A percentile compares a stretch with the other conserved stretches of the same genome.
These are phyloP conservation scores for Zoysia japonica DNA, from an alignment of 176 grass and related monocot species.

Conservation along the genomic window DNA sequence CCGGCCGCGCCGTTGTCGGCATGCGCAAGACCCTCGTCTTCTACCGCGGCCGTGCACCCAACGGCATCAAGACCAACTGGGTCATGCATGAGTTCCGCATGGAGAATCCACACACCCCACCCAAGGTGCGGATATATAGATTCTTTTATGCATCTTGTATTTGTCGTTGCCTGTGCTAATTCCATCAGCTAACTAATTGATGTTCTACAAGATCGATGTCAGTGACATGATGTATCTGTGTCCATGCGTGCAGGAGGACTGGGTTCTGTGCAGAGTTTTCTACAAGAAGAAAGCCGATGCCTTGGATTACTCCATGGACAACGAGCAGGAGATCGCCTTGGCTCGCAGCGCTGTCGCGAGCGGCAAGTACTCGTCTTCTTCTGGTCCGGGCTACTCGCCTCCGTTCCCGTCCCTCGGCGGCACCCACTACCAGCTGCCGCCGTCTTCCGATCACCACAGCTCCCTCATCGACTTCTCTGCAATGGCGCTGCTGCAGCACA, in stretches of 20 bases:
- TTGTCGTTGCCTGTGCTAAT: background rate
- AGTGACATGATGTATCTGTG: background rate
- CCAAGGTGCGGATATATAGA: conserved; percentile 43
- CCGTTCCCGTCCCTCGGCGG: conserved; percentile 33
- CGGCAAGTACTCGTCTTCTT: conserved; percentile 11
- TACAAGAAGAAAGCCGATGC: conserved; percentile 63
- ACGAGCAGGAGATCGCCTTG: conserved; percentile 28
- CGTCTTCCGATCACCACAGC: conserved; percentile 24
- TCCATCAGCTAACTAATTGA: background rate
- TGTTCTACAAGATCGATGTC: background rate
- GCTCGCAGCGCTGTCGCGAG: background rate
- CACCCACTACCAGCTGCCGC: background rate
- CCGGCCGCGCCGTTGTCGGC: conserved; percentile 45
- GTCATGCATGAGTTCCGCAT: conserved; percentile 90
- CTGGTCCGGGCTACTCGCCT: conserved; percentile 40
- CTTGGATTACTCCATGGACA: conserved; percentile 42
- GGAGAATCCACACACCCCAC: conserved; percentile 53
- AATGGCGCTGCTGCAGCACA: conserved; percentile 37
- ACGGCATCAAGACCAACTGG: conserved; percentile 76
- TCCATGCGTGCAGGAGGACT: conserved; percentile 53
- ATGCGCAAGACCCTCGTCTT: conserved; percentile 95
- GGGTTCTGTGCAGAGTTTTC: conserved; percentile 77
- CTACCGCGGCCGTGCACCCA: conserved; percentile 77
- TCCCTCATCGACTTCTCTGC: conserved; percentile 20
- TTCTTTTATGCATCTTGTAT: background rate